phyloP scores from a whole-genome alignment of 306 rosid genomes.

The Luffa aegyptiaca region DNA sequence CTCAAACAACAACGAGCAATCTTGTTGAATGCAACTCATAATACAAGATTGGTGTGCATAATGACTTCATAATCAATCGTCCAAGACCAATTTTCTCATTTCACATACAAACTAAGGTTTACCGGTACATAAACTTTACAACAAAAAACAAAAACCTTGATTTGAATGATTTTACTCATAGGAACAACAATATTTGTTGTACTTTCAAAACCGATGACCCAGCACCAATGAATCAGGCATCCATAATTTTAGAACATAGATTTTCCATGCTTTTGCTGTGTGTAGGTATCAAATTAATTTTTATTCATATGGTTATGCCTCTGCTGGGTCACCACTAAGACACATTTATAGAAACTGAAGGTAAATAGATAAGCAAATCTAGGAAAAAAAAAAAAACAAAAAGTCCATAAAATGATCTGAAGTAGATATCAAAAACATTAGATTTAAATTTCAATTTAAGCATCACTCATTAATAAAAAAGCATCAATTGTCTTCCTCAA shows the following conservation, averaged over 20 bases:
- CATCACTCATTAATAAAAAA: background rate
- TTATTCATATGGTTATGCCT: background rate
- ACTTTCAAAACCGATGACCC: background rate
- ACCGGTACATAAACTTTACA: background rate
- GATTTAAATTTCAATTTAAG: background rate
- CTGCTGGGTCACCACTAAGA: background rate
- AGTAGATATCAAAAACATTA: background rate
- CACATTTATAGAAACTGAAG: background rate
- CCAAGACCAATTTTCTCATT: background rate
- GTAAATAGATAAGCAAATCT: background rate
- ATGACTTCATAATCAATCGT: background rate
- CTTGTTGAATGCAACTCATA: background rate
- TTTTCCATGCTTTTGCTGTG: background rate
- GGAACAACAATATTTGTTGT: background rate
- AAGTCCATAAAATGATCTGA: background rate
- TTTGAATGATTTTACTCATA: background rate
- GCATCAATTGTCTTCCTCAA: background rate
- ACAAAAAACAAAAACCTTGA: background rate
- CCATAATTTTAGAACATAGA: background rate
- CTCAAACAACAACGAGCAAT: background rate
- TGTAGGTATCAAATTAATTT: background rate
- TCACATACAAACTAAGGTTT: background rate
- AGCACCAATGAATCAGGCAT: background rate
- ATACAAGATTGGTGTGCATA: background rate
- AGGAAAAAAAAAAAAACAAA: background rate